A percentile compares a stretch with the other conserved stretches of the same genome.
phyloP scores from a whole-genome alignment of 768 basidiomycete species.

The Pholiota molesta region DNA sequence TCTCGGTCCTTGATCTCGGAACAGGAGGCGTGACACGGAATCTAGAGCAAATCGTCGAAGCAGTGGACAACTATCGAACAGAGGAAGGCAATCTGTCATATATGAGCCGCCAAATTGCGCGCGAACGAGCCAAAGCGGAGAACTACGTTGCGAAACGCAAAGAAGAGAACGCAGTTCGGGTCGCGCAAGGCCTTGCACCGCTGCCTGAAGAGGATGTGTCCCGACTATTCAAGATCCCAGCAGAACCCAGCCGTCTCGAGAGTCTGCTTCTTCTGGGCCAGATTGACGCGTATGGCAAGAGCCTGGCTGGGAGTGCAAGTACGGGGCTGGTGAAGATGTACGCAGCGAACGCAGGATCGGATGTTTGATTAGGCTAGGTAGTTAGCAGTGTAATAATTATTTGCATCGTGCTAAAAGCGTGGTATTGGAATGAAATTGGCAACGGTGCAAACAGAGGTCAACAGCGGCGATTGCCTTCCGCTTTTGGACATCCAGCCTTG shows the following conservation, averaged over 20 bases:
- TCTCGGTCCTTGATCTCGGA: constrained; percentile 71
- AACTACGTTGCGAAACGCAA: constrained; percentile 80
- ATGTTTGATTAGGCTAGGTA: constrained; percentile 19
- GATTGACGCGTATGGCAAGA: constrained; percentile 84
- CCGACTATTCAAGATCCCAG: constrained; percentile 84
- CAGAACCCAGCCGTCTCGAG: constrained; percentile 87
- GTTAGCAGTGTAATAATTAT: constrained; percentile 11
- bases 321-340: constrained; percentile 87
- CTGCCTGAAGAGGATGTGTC: constrained; percentile 86
- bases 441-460: constrained; percentile 15
- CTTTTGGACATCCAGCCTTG: constrained; percentile 2
- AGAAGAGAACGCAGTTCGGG: constrained; percentile 82
- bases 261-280: constrained; percentile 85
- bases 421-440: constrained; percentile 2
- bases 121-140: constrained; percentile 83
- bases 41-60: constrained; percentile 84
- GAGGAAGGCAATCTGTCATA: constrained; percentile 94
- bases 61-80: constrained; percentile 82
- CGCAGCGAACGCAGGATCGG: constrained; percentile 44
- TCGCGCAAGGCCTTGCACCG: constrained; percentile 82
- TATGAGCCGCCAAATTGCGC: constrained; percentile 82
- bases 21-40: constrained; percentile 71
- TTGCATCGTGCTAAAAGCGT: constrained; percentile 10
- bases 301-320: constrained; percentile 63
- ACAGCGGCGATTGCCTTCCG: constrained; percentile 13